A percentile compares a stretch with the other conserved stretches of the same genome.
These are phyloP conservation scores for Trametes polyzona DNA, from an alignment of 1,284 basidiomycete species.

Conservation along the genomic window DNA sequence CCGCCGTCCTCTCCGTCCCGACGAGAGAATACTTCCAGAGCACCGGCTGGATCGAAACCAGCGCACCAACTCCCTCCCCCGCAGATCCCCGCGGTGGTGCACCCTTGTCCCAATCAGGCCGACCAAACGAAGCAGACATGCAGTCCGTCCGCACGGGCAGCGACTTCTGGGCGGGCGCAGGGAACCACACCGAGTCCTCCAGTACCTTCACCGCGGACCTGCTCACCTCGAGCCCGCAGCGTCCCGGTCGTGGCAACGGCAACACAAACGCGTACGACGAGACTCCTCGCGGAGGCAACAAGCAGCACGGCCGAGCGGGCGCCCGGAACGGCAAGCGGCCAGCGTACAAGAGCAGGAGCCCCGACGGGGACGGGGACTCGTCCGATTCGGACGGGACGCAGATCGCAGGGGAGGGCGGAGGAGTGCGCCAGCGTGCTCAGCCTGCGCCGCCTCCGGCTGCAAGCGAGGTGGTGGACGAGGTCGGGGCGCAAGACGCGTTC, in stretches of 20 bases:
- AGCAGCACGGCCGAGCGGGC: slow-evolving; percentile 2
- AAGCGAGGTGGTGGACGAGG: slow-evolving; percentile 57
- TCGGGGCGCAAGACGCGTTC: slow-evolving; percentile 78
- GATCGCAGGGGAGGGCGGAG: slow-evolving; percentile 35
- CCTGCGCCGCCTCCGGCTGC: slow-evolving; percentile 34
- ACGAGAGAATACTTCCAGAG: slow-evolving; percentile 84
- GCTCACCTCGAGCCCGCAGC: slow-evolving; percentile 24
- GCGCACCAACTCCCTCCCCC: background rate
- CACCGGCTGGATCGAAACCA: slow-evolving; percentile 64
- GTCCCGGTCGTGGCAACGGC: slow-evolving; percentile 11
- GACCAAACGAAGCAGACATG: slow-evolving; percentile 30
- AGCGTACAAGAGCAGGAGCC: slow-evolving; percentile 37
- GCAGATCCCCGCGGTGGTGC: slow-evolving; percentile 12
- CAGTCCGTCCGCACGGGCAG: slow-evolving; percentile 73
- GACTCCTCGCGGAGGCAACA: background rate
- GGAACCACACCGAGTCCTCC: slow-evolving; percentile 58
- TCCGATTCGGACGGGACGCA: slow-evolving; percentile 62
- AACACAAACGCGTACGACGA: slow-evolving; percentile 4
- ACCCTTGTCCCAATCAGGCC: background rate
- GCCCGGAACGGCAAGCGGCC: slow-evolving; percentile 20
- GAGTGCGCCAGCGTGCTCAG: background rate
- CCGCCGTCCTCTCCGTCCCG: slow-evolving; percentile 78
- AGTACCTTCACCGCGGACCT: slow-evolving; percentile 54
- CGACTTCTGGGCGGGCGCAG: slow-evolving; percentile 70
- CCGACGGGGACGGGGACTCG: slow-evolving; percentile 45